phyloP scores from a whole-genome alignment of 208 protist species.

The Porcisia deanei region DNA sequence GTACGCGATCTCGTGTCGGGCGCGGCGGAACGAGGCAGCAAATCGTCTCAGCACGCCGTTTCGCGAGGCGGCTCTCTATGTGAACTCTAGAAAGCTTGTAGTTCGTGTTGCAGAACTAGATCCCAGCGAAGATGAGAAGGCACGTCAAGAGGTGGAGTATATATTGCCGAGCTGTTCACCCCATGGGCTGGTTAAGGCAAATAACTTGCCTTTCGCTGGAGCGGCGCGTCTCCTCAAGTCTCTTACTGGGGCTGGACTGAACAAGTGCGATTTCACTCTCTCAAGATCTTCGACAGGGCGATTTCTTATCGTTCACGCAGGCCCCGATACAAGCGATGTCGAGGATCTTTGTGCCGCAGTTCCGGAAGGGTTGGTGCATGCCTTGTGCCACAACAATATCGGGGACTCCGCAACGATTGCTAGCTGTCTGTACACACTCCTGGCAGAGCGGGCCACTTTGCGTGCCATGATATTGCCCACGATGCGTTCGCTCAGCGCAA shows the following conservation, averaged over 20 bases:
- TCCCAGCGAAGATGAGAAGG: slow-evolving; percentile 10
- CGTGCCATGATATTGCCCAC: background rate
- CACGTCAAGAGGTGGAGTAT: slow-evolving; percentile 7
- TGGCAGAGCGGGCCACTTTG: slow-evolving; percentile 13
- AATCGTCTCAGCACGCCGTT: slow-evolving; percentile 1
- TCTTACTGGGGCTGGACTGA: slow-evolving; percentile 1
- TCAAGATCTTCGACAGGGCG: background rate
- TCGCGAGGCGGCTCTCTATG: slow-evolving; percentile 19
- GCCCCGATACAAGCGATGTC: background rate
- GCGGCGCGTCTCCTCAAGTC: background rate
- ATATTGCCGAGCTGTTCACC: slow-evolving; percentile 4
- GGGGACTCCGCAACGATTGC: slow-evolving; percentile 3
- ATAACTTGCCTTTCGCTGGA: background rate
- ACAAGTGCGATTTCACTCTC: background rate
- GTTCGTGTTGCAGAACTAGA: slow-evolving; percentile 8
- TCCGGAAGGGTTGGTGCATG: background rate
- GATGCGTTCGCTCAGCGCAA: background rate
- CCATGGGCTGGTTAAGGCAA: background rate
- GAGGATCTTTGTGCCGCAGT: slow-evolving; percentile 1
- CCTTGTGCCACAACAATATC: background rate
- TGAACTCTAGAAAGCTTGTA: slow-evolving; percentile 1
- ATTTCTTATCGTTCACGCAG: background rate
- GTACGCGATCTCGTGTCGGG: background rate
- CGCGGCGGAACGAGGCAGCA: background rate
- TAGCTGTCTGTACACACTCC: background rate